Evolutionary conservation across 2,329 filamentous ascomycete species (phyloP), one percentile per base, ranked within the genome.

Genomic region (Rutstroemia sp.): DNA sequence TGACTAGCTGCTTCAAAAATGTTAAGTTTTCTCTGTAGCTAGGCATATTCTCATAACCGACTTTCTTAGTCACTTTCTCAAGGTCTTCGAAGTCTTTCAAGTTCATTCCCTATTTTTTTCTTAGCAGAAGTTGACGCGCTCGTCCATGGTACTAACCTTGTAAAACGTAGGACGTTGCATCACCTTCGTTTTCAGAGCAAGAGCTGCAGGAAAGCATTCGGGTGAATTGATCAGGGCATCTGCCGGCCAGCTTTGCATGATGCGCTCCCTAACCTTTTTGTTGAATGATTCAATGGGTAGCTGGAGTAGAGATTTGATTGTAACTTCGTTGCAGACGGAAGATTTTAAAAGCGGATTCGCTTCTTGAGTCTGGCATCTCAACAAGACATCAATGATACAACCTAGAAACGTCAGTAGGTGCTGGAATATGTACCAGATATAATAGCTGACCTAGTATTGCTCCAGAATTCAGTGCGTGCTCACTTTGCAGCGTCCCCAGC

Each of bases 101-200:
- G 70, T 60, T 70, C 55, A 64, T 62, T 14, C 45, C 55, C 57
- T 66, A 57, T 39, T 19, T 58, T 42, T n/a, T 9, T 38, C 8
- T 56, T 51, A 56, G 53, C 21, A 45, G 27, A n/a, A 23, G 7
- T 27, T 44, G 21, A 19, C 1, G n/a, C 12, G 44, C 25, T 6
- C 19, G 25, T 5, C 5, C 12, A 25, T 16, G 39, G 3, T 37
- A 49, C 53, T 41, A 14, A 46, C 34, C 23, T 77, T 69, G 60
- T 81, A 78, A 56, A 79, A 79, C 0, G 77, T 79, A 0, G 78
- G 73, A n/a, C 73, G 72, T 5, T 68, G 65, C 73, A 80, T 78
- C 23, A 81, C 66, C 62, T 78, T 81, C 2, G 73, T 66, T 60
- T 75, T 73, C 48, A 82, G 62, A 19, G 73, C 71, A 6, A 82